phyloP scores from a whole-genome alignment of 1,284 basidiomycete genomes.

The Athelia sp. region DNA sequence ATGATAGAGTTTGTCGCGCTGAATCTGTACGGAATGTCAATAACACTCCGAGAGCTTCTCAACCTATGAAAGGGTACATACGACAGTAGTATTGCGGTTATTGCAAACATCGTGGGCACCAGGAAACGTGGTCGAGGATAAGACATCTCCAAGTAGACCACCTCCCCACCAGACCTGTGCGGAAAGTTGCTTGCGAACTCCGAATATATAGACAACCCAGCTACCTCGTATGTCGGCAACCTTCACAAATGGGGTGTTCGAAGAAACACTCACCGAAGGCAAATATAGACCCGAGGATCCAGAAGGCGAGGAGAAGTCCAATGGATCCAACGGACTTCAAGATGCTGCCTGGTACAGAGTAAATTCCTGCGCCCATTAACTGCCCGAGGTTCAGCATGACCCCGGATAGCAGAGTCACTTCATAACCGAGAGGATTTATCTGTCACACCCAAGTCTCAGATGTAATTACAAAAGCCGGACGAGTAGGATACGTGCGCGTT shows the following conservation, averaged over 20 bases:
- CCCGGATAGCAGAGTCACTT: slow-evolving; percentile 35
- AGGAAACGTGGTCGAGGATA: slow-evolving; percentile 5
- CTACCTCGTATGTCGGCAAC: slow-evolving; percentile 9
- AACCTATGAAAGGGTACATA: slow-evolving; percentile 9
- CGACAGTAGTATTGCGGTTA: slow-evolving; percentile 36
- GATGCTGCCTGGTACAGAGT: slow-evolving; percentile 35
- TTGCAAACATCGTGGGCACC: slow-evolving; percentile 38
- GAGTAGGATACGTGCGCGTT: too few relatives aligned
- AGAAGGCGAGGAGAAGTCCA: slow-evolving; percentile 36
- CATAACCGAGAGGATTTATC: slow-evolving; percentile 35
- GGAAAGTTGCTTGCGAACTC: slow-evolving; percentile 33
- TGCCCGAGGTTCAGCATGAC: slow-evolving; percentile 30
- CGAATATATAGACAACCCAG: slow-evolving; percentile 18
- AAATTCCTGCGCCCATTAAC: slow-evolving; percentile 40
- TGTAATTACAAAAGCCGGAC: too few relatives aligned
- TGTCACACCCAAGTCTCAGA: slow-evolving; percentile 3
- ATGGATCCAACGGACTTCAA: slow-evolving; percentile 37
- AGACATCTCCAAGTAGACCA: slow-evolving; percentile 39
- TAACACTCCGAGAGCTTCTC: too few relatives aligned
- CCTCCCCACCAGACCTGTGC: slow-evolving; percentile 43
- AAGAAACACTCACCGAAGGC: slow-evolving; percentile 22
- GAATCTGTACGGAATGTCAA: slow-evolving; percentile 9
- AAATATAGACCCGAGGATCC: slow-evolving; percentile 36
- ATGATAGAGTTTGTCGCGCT: slow-evolving; percentile 17
- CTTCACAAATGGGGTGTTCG: too few relatives aligned